phyloP scores from a whole-genome alignment of 768 basidiomycete species.

The Trametes cinnabarina region DNA sequence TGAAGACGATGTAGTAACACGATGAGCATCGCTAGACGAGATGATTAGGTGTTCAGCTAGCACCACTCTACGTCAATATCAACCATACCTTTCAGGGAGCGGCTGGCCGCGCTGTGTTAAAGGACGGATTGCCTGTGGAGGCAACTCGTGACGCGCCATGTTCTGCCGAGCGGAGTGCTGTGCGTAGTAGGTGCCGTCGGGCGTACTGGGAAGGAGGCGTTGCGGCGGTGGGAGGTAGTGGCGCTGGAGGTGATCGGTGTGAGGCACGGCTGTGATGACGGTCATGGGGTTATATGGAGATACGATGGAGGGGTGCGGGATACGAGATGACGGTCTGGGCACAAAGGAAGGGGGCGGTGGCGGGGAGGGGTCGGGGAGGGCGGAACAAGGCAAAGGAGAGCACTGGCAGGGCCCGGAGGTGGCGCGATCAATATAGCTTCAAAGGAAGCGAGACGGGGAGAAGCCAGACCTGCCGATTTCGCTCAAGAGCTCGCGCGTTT shows the following conservation, averaged over 20 bases:
- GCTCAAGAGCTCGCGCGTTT: conserved; percentile 5
- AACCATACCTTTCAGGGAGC: too few relatives aligned
- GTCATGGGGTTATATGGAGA: conserved; percentile 1
- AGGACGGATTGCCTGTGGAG: neutral
- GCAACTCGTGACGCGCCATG: neutral
- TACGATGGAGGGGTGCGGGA: neutral
- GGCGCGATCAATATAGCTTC: conserved; percentile 14
- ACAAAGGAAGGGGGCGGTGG: conserved; percentile 7
- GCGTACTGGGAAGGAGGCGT: conserved; percentile 1
- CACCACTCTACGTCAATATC: too few relatives aligned
- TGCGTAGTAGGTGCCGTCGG: conserved; percentile 7
- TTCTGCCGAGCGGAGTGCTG: neutral
- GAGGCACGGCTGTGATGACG: conserved; percentile 9
- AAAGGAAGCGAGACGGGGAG: conserved; percentile 3
- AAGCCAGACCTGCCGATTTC: conserved; percentile 14
- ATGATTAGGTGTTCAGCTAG: too few relatives aligned
- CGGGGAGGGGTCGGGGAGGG: neutral
- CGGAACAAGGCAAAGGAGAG: conserved; percentile 11
- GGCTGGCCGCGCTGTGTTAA: neutral
- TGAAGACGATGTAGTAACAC: neutral
- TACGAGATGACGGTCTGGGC: conserved; percentile 1
- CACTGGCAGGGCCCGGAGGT: neutral
- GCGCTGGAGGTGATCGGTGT: conserved; percentile 1
- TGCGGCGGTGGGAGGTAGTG: conserved; percentile 6
- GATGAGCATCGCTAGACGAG: too few relatives aligned